Conservation (phyloP, 169 alveolate species). For the Toxoplasma gondii region DNA sequence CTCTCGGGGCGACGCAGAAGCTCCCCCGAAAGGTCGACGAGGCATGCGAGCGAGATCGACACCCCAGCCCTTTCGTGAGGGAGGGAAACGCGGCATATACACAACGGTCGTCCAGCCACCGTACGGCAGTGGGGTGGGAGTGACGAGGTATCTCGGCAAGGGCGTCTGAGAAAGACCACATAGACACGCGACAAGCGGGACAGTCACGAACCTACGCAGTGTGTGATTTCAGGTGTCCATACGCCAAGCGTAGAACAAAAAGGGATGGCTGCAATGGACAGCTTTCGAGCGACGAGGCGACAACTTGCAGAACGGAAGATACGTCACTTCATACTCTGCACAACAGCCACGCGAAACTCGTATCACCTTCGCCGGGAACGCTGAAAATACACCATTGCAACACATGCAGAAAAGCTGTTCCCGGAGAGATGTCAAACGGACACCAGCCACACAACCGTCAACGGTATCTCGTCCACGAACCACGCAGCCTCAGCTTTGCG, state of each 20-base stretch:
- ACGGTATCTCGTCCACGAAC: no score
- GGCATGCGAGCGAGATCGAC: conserved; percentile 58
- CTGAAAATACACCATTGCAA: background rate
- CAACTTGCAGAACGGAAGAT: background rate
- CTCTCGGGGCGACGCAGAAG: background rate
- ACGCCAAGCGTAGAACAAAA: background rate
- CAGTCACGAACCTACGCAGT: background rate
- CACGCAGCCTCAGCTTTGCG: no score
- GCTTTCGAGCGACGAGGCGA: no score
- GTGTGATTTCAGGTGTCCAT: no score
- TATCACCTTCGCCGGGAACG: background rate
- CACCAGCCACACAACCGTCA: no score
- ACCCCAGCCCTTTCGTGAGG: conserved; percentile 67
- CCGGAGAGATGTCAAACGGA: no score
- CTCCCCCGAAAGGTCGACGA: conserved; percentile 8
- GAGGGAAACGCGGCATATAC: conserved; percentile 53
- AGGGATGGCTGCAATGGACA: background rate
- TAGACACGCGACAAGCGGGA: background rate
- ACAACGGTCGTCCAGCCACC: conserved; percentile 56
- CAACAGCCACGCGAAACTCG: background rate
- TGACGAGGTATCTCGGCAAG: conserved; percentile 34
- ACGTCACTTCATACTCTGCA: background rate
- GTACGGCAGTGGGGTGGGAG: conserved; percentile 32
- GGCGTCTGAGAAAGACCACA: conserved; percentile 53
- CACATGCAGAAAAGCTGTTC: no score